phyloP scores from a whole-genome alignment of 139 green algal species.

The Raphidocelis subcapitata region DNA sequence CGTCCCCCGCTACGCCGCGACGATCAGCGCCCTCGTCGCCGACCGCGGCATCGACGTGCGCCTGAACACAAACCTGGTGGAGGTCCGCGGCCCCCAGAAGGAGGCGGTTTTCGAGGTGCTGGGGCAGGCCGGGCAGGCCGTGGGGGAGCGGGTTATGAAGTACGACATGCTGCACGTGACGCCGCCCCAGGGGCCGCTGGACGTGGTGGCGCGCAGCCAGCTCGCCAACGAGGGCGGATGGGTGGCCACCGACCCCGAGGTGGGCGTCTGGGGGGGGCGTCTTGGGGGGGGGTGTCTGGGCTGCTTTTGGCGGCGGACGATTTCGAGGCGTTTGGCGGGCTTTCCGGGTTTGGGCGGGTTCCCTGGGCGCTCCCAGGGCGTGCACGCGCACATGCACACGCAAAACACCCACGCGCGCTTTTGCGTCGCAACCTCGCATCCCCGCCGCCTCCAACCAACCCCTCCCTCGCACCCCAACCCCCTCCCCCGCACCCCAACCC shows the following conservation, averaged over 20 bases:
- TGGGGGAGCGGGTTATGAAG: conserved; percentile 1
- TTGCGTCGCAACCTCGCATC: too few species aligned
- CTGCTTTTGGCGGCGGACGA: too few species aligned
- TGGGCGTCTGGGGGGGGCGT: too few species aligned
- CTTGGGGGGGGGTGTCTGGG: too few species aligned
- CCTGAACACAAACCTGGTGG: background rate
- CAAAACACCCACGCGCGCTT: too few species aligned
- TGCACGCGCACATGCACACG: too few species aligned
- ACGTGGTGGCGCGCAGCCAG: background rate
- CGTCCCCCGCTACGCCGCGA: conserved; percentile 6
- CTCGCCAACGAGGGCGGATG: background rate
- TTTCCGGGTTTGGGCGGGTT: too few species aligned
- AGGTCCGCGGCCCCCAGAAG: conserved; percentile 4
- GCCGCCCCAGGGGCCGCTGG: conserved; percentile 10
- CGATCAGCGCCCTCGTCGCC: background rate
- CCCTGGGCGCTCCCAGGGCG: too few species aligned
- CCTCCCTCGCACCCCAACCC: too few species aligned
- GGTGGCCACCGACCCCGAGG: conserved; percentile 1
- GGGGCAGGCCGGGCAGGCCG: background rate
- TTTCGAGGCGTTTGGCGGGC: too few species aligned
- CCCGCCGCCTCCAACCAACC: too few species aligned
- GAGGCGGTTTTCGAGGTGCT: conserved; percentile 15
- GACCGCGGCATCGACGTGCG: conserved; percentile 6
- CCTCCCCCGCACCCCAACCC: too few species aligned
- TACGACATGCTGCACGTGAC: conserved; percentile 27